These are phyloP conservation scores for Yamadazyma trypodendri DNA, from an alignment of 1,139 yeast species.

Conservation along the genomic window DNA sequence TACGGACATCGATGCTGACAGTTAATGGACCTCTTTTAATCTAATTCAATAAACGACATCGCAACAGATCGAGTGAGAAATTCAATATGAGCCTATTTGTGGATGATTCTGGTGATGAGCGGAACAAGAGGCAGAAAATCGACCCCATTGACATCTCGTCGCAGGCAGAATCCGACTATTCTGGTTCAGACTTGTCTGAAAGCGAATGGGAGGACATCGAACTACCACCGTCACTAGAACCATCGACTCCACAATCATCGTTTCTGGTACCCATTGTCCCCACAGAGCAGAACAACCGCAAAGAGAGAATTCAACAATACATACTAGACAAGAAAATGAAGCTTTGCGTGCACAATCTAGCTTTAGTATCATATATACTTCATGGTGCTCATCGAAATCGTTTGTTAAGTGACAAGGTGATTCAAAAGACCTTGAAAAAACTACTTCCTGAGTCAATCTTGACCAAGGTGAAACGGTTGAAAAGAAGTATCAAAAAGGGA, in stretches of 20 bases:
- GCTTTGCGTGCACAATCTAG: conserved; percentile 24
- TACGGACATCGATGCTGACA: conserved; percentile 9
- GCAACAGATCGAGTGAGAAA: background rate
- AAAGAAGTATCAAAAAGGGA: conserved; percentile 11
- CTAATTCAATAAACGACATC: background rate
- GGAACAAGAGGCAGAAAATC: conserved; percentile 3
- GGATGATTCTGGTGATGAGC: conserved; percentile 6
- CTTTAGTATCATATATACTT: conserved; percentile 25
- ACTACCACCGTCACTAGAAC: background rate
- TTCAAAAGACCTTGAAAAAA: conserved; percentile 25
- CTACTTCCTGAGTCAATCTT: conserved; percentile 25
- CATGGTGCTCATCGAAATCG: conserved; percentile 26
- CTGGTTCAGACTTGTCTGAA: conserved; percentile 6
- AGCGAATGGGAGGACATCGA: conserved; percentile 13
- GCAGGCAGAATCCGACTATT: background rate
- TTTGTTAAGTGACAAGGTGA: conserved; percentile 20
- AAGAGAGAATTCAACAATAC: conserved; percentile 1
- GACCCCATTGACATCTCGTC: background rate
- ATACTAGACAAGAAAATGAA: conserved; percentile 13
- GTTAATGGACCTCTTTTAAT: background rate
- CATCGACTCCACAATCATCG: background rate
- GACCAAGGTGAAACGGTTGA: conserved; percentile 20
- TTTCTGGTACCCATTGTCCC: conserved; percentile 1
- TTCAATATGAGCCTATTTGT: conserved; percentile 5
- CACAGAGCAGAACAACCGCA: background rate